Conservation (phyloP, 1,284 basidiomycete genomes). For the Moesziomyces sp. region DNA sequence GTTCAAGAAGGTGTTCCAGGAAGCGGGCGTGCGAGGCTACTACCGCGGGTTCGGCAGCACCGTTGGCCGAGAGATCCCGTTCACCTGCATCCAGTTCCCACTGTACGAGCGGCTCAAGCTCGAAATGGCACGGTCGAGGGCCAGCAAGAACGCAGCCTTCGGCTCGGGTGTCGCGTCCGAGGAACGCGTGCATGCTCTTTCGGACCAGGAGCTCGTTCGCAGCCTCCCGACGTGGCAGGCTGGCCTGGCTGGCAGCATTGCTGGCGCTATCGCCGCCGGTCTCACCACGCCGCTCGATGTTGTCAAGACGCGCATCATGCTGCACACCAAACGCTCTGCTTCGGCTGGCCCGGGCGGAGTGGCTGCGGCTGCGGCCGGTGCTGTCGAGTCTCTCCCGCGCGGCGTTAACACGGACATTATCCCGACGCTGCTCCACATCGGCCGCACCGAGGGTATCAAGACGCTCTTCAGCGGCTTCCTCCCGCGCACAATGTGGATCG, state of each 20-base stretch:
- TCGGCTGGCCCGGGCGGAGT: conserved; percentile 1
- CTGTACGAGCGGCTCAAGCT: conserved; percentile 89
- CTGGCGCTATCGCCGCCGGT: conserved; percentile 89
- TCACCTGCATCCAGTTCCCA: conserved; percentile 97
- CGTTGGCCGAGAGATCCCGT: conserved; percentile 89
- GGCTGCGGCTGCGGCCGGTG: conserved; percentile 2
- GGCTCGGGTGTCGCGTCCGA: background rate
- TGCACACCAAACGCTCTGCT: conserved; percentile 72
- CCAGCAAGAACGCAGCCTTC: conserved; percentile 1
- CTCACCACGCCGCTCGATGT: conserved; percentile 95
- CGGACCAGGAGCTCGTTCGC: conserved; percentile 43
- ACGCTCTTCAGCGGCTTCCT: conserved; percentile 88
- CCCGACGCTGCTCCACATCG: conserved; percentile 72
- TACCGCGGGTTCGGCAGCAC: conserved; percentile 84
- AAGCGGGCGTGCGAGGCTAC: conserved; percentile 77
- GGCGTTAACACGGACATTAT: conserved; percentile 61
- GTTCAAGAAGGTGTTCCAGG: conserved; percentile 71
- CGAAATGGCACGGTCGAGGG: conserved; percentile 43
- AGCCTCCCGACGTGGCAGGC: conserved; percentile 81
- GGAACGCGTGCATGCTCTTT: conserved; percentile 2
- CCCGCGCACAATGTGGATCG: conserved; percentile 94
- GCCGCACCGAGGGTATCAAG: conserved; percentile 76
- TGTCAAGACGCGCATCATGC: conserved; percentile 96
- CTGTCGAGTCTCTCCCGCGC: conserved; percentile 12
- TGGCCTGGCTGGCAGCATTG: conserved; percentile 88